phyloP scores from a whole-genome alignment of 1,284 basidiomycete species.

The Cerrena zonata region DNA sequence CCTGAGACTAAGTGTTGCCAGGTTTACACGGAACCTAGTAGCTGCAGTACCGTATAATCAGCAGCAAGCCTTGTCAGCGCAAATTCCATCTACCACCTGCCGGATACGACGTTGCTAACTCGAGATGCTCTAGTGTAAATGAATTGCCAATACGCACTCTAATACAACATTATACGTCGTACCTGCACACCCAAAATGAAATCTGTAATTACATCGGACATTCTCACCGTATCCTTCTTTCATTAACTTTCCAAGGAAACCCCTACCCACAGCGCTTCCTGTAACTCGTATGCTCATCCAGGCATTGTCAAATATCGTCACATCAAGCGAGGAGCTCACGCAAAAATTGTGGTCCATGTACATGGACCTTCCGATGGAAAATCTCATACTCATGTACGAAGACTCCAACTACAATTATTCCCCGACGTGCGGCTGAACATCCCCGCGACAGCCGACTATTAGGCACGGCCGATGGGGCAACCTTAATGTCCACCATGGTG shows the following conservation, averaged over 20 bases:
- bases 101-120: slow-evolving; percentile 2
- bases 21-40: slow-evolving; percentile 72
- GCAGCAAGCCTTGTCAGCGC: slow-evolving; percentile 55
- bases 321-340: slow-evolving; percentile 55
- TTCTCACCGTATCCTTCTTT: not conserved
- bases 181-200: slow-evolving; percentile 50
- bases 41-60: slow-evolving; percentile 66
- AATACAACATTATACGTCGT: slow-evolving; percentile 67
- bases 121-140: slow-evolving; percentile 40
- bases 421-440: not conserved
- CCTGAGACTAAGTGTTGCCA: slow-evolving; percentile 49
- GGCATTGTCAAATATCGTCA: slow-evolving; percentile 69
- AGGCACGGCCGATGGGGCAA: slow-evolving; percentile 58
- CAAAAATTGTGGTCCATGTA: slow-evolving; percentile 58
- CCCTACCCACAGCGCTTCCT: slow-evolving; percentile 41
- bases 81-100: slow-evolving; percentile 1
- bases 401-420: slow-evolving; percentile 4
- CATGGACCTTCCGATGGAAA: slow-evolving; percentile 62
- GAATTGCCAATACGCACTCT: slow-evolving; percentile 57
- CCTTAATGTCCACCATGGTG: slow-evolving; percentile 59
- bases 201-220: slow-evolving; percentile 37
- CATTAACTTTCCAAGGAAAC: slow-evolving; percentile 3
- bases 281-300: slow-evolving; percentile 61
- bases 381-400: slow-evolving; percentile 65
- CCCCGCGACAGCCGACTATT: slow-evolving; percentile 59